Evolutionary conservation across 1,284 basidiomycete species (phyloP).

Genomic region (Naganishia sp.): DNA sequence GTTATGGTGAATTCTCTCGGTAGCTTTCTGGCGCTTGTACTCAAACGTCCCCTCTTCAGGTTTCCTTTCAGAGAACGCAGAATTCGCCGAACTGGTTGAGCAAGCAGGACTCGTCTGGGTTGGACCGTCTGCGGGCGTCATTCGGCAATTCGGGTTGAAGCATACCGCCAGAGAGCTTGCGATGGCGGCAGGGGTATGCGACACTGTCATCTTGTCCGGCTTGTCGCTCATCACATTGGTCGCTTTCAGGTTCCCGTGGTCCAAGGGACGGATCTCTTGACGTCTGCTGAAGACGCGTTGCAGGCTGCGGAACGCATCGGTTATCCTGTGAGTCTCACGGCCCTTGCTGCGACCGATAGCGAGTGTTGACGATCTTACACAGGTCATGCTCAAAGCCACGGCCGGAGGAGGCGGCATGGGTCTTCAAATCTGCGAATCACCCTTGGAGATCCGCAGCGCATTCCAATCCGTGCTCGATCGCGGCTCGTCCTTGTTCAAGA

Average conservation of each 20-base stretch:
- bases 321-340: constrained; percentile 55
- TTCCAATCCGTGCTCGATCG: constrained; percentile 40
- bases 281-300: constrained; percentile 57
- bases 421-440: constrained; percentile 60
- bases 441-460: constrained; percentile 29
- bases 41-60: constrained; percentile 47
- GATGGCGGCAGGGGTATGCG: constrained; percentile 55
- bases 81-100: constrained; percentile 60
- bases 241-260: constrained; percentile 55
- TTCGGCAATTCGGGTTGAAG: constrained; percentile 65
- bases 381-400: constrained; percentile 66
- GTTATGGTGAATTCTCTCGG: constrained; percentile 37
- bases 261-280: constrained; percentile 61
- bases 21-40: neutral
- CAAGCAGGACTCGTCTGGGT: constrained; percentile 63
- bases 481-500: constrained; percentile 57
- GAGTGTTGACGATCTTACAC: constrained; percentile 18
- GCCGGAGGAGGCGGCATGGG: constrained; percentile 74
- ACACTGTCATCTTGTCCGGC: neutral
- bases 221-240: neutral
- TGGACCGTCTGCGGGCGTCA: constrained; percentile 62
- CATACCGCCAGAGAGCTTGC: constrained; percentile 63
- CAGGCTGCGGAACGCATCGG: constrained; percentile 57
- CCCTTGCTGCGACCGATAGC: neutral
- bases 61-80: constrained; percentile 67